Conservation (phyloP, 495 filamentous ascomycete species). For the Clohesyomyces aquaticus region DNA sequence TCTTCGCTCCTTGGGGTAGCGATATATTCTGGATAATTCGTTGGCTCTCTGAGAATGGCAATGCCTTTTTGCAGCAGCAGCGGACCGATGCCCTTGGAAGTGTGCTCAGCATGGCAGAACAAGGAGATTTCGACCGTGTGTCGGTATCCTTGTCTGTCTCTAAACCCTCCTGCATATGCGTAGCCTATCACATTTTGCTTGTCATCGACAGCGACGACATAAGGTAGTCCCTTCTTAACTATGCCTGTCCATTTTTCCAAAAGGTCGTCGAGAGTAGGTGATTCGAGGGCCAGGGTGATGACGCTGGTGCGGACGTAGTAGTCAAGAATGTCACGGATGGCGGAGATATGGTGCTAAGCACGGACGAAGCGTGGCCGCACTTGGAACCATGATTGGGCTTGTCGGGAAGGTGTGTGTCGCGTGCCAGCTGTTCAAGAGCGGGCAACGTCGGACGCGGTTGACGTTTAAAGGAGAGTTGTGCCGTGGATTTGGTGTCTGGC, state of each 20-base stretch:
- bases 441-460: neutral
- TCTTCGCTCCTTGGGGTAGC: conserved; percentile 20
- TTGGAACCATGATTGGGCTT: conserved; percentile 19
- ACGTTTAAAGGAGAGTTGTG: conserved; percentile 5
- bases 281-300: conserved; percentile 25
- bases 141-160: conserved; percentile 25
- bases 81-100: conserved; percentile 23
- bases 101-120: conserved; percentile 32
- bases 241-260: conserved; percentile 13
- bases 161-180: conserved; percentile 25
- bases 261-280: conserved; percentile 13
- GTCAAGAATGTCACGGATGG: conserved; percentile 15
- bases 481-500: neutral
- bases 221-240: conserved; percentile 19
- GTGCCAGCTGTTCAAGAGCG: conserved; percentile 8
- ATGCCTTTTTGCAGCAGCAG: conserved; percentile 26
- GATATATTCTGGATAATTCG: conserved; percentile 25
- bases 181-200: conserved; percentile 23
- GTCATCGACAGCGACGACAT: conserved; percentile 32
- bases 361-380: conserved; percentile 19
- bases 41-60: conserved; percentile 26
- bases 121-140: conserved; percentile 37
- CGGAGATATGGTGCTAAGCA: conserved; percentile 9
- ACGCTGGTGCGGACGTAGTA: conserved; percentile 35
- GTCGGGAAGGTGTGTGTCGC: conserved; percentile 18